phyloP scores from a whole-genome alignment of 78 protist genomes.

The Dictyostelium discoideum region DNA sequence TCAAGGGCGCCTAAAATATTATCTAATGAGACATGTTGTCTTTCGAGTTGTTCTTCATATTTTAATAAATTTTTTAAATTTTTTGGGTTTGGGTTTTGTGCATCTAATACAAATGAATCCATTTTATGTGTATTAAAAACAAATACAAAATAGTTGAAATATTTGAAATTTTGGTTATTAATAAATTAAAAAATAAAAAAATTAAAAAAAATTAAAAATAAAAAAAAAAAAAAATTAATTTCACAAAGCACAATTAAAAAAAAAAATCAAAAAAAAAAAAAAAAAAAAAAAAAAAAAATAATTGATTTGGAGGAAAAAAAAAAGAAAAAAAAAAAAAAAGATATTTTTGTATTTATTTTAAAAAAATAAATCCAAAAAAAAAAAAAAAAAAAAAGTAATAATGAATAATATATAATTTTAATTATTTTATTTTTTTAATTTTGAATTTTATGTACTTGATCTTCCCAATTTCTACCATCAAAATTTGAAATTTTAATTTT shows the following conservation, averaged over 20 bases:
- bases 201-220: background rate
- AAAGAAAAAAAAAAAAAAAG: no score
- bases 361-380: no score
- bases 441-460: background rate
- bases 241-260: background rate
- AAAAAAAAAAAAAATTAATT: background rate
- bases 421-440: background rate
- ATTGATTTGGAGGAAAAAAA: no score
- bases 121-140: background rate
- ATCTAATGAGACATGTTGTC: conserved; percentile 16
- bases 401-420: no score
- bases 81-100: conserved; percentile 10
- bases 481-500: background rate
- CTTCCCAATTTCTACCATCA: conserved; percentile 67
- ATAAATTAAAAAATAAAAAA: background rate
- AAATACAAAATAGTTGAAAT: background rate
- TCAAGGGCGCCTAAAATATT: conserved; percentile 33
- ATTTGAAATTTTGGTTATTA: background rate
- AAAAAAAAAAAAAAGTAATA: no score
- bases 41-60: conserved; percentile 41
- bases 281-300: background rate
- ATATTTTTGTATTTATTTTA: no score
- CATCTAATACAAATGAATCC: conserved; percentile 54
- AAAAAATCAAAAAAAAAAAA: background rate
- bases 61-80: conserved; percentile 7